Evolutionary conservation across 495 filamentous ascomycete species (phyloP), one percentile per base, ranked within the genome.

Genomic region (Talaromyces wortmannii): DNA sequence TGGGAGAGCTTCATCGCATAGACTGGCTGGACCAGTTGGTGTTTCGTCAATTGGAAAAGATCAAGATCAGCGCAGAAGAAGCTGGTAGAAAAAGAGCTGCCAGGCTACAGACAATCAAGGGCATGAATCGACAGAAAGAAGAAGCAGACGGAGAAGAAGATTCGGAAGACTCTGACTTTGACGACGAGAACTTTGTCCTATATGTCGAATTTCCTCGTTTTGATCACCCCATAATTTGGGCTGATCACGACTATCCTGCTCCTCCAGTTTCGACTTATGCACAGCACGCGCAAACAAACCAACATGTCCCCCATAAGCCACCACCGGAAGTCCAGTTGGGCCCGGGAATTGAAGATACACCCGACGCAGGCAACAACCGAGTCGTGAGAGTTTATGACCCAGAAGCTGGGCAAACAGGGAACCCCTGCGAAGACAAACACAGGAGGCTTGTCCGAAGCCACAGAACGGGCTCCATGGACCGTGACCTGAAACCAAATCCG

Each of bases 21-120:
- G 91, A 95, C 64, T 97, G 94, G 94, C 80, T 99, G 50, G 94
- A 99, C 64, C 87, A 91, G 58, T 76, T 97, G 56, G 90, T 95
- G 6, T 97, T 95, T 64, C 86, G 91, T 42, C 85, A 85, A 45
- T 77, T 94, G 49, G 91, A 95, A 68, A 91, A 86, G 71, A 79
- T 84, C 53, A 84, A 86, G 49, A 62, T 81, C 6, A 79, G 83
- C 57, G 79, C 83, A 11, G 73, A 73, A 55, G 71, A 73, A 63
- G 74, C 63, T 45, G 70, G 61, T 23, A 68, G 63, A 42, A 73
- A 72, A 56, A 63, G 68, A 50, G 68, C 66, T 5, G 62, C 71
- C 31, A 60, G 61, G 12, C 32, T 71, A 36, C 62, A 67, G 48
- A 61, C 65, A 10, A 45, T 40, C 12, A 71, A 69, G 51, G 55